Evolutionary conservation across 2,329 filamentous ascomycete genomes (phyloP).

Genomic region (Byssothecium circinans): DNA sequence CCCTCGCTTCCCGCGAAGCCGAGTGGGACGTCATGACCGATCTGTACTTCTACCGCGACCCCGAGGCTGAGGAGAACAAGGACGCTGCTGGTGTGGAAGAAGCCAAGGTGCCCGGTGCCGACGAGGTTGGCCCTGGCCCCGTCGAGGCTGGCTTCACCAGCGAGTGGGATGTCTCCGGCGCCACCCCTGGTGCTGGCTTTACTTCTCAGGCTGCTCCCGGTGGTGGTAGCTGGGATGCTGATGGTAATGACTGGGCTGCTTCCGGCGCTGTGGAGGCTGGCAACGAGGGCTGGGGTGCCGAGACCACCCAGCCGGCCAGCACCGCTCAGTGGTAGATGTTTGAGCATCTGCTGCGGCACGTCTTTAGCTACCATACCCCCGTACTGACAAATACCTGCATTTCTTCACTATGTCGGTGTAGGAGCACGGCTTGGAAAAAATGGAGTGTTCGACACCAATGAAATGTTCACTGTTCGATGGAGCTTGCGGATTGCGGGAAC

Average conservation of each 20-base stretch:
- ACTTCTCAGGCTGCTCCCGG: constrained; percentile 58
- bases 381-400: constrained; percentile 3
- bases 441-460: constrained; percentile 21
- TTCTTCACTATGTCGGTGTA: constrained; percentile 29
- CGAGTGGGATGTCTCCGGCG: constrained; percentile 83
- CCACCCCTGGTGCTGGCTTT: constrained; percentile 67
- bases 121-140: constrained; percentile 78
- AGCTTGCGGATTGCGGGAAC: constrained; percentile 25
- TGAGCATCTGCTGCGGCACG: constrained; percentile 13
- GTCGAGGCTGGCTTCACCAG: constrained; percentile 77
- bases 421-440: constrained; percentile 31
- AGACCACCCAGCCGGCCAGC: constrained; percentile 36
- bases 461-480: constrained; percentile 15
- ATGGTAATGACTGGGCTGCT: constrained; percentile 66
- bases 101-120: constrained; percentile 77
- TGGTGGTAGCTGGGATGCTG: constrained; percentile 66
- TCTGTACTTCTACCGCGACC: constrained; percentile 99
- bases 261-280: constrained; percentile 52
- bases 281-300: constrained; percentile 56
- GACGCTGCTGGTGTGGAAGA: constrained; percentile 80
- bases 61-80: constrained; percentile 99
- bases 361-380: constrained; percentile 20
- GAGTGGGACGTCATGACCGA: constrained; percentile 99
- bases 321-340: constrained; percentile 50
- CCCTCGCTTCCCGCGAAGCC: constrained; percentile 90